These are phyloP conservation scores for Obelidium mucronatum DNA, from an alignment of 192 early-diverging fungal species.

Conservation along the genomic window DNA sequence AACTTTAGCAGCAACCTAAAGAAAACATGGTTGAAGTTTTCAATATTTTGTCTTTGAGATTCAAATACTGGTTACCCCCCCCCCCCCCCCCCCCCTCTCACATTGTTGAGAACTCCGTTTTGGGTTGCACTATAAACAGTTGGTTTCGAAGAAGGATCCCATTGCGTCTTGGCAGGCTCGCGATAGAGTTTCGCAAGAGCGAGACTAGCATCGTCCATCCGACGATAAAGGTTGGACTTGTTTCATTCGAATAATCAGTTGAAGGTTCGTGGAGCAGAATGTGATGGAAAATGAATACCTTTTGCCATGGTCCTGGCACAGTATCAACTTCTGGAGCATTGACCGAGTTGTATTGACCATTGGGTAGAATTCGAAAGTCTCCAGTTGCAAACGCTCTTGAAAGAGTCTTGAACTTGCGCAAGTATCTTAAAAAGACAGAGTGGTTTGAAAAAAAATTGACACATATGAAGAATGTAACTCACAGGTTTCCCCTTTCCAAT, in stretches of 20 bases:
- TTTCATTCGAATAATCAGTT: too few relatives aligned
- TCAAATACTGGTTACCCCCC: background rate
- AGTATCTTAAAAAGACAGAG: too few relatives aligned
- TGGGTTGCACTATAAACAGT: too few relatives aligned
- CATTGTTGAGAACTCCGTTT: background rate
- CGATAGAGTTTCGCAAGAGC: constrained; percentile 52
- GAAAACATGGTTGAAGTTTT: background rate
- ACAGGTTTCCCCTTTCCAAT: constrained; percentile 60
- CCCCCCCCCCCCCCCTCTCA: background rate
- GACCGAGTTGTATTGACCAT: constrained; percentile 7
- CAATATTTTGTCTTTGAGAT: background rate
- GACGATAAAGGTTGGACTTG: constrained; percentile 51
- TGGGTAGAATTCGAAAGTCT: constrained; percentile 57
- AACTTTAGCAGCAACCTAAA: too few relatives aligned
- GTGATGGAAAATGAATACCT: constrained; percentile 40
- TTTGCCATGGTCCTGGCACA: constrained; percentile 55
- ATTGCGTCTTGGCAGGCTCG: constrained; percentile 30
- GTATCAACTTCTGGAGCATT: constrained; percentile 18
- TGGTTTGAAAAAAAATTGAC: background rate
- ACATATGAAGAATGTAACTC: constrained; percentile 6
- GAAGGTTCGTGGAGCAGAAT: background rate
- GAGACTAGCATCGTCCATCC: constrained; percentile 55
- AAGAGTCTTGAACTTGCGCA: constrained; percentile 65
- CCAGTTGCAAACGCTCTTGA: constrained; percentile 63
- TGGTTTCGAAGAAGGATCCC: constrained; percentile 34